A percentile compares a stretch with the other conserved stretches of the same genome.
Evolutionary conservation across 2,329 filamentous ascomycete species (phyloP).

Genomic region (Monosporascus ibericus): DNA sequence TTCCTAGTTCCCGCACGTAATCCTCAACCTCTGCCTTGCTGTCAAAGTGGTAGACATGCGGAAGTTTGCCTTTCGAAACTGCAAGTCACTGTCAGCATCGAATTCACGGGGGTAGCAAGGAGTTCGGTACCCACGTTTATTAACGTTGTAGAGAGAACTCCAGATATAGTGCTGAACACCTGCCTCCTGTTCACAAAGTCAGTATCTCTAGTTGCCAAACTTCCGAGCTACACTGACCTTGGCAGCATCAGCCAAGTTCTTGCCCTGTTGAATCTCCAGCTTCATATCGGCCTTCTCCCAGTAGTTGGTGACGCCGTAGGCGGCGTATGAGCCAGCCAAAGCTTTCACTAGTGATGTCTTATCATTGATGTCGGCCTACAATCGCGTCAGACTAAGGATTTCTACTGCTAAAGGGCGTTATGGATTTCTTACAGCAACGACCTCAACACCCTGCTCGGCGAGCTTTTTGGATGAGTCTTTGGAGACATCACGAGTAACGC

Average conservation of each 20-base stretch:
- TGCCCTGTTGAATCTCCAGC: conserved; percentile 40
- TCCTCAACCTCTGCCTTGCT: conserved; percentile 48
- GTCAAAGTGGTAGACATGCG: conserved; percentile 47
- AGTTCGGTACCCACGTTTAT: conserved; percentile 25
- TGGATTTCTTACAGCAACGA: conserved; percentile 34
- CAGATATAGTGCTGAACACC: conserved; percentile 38
- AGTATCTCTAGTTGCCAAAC: neutral
- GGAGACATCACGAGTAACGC: conserved; percentile 42
- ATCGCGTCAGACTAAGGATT: conserved; percentile 2
- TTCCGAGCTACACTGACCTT: conserved; percentile 24
- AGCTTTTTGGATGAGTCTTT: conserved; percentile 38
- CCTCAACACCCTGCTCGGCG: conserved; percentile 38
- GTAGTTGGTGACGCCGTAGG: conserved; percentile 48
- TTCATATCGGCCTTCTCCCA: conserved; percentile 37
- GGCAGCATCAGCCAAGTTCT: conserved; percentile 39
- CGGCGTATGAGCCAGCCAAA: conserved; percentile 39
- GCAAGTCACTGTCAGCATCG: conserved; percentile 1
- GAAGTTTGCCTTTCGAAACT: conserved; percentile 34
- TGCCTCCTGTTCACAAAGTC: conserved; percentile 23
- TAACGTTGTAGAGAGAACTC: conserved; percentile 36
- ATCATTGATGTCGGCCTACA: conserved; percentile 43
- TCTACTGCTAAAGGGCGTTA: neutral
- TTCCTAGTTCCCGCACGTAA: conserved; percentile 42
- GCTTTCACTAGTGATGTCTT: conserved; percentile 36
- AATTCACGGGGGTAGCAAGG: neutral